A percentile compares a stretch with the other conserved stretches of the same genome.
These are phyloP conservation scores for Kuraishia molischiana DNA, from an alignment of 805 yeast genomes.

Conservation along the genomic window DNA sequence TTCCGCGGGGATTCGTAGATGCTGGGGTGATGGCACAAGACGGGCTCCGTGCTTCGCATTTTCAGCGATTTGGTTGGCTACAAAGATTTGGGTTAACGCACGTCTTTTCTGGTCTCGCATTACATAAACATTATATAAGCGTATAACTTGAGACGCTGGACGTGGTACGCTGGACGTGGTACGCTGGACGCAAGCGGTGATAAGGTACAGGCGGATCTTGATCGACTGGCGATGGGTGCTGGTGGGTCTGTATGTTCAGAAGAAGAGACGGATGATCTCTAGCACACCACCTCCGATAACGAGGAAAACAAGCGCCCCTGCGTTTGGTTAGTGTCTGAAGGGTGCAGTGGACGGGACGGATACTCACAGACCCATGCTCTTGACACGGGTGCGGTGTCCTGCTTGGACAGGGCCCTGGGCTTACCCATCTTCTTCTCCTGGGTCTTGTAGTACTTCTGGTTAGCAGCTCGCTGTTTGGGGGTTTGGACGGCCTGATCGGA, in stretches of 20 bases:
- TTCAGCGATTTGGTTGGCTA: not conserved
- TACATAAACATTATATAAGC: too few species aligned
- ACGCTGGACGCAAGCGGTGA: too few species aligned
- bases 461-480: constrained; percentile 82
- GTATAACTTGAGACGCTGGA: too few species aligned
- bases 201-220: too few species aligned
- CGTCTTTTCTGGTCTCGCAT: too few species aligned
- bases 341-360: not conserved
- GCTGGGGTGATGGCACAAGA: too few species aligned
- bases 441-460: constrained; percentile 68
- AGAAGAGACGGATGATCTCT: constrained; percentile 49
- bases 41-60: not conserved
- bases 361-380: constrained; percentile 55
- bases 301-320: constrained; percentile 40
- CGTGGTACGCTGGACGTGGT: too few species aligned
- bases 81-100: not conserved
- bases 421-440: constrained; percentile 71
- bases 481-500: constrained; percentile 57
- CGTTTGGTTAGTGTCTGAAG: constrained; percentile 1
- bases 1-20: too few species aligned
- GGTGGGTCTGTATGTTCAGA: too few species aligned
- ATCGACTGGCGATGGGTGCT: too few species aligned
- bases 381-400: constrained; percentile 42
- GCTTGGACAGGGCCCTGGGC: constrained; percentile 33
- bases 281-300: constrained; percentile 77